These are phyloP conservation scores for Diaporthe capsici DNA, from an alignment of 2,329 filamentous ascomycete species.

Conservation along the genomic window DNA sequence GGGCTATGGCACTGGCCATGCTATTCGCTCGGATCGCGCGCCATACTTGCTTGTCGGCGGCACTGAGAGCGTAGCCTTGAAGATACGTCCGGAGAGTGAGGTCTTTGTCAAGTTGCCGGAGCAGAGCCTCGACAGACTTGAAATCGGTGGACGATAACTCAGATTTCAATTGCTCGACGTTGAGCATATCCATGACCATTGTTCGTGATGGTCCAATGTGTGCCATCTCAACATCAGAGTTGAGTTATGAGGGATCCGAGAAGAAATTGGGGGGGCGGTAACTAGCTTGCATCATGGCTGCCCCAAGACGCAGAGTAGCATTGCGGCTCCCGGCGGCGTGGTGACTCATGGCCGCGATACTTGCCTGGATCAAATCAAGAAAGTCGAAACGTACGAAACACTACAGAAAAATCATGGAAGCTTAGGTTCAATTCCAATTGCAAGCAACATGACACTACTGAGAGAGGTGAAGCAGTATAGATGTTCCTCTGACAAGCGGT, in stretches of 20 bases:
- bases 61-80: conserved; percentile 82
- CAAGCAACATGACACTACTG: background rate
- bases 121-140: conserved; percentile 82
- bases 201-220: background rate
- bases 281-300: too few species aligned
- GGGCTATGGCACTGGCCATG: conserved; percentile 84
- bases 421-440: background rate
- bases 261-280: too few species aligned
- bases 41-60: conserved; percentile 87
- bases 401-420: background rate
- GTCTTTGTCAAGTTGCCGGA: conserved; percentile 87
- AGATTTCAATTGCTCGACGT: background rate
- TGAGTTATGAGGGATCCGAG: too few species aligned
- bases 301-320: background rate
- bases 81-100: conserved; percentile 89
- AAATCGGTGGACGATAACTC: conserved; percentile 73
- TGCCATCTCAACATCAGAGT: background rate
- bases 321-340: background rate
- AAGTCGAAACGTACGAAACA: background rate
- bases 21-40: conserved; percentile 85
- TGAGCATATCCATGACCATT: background rate
- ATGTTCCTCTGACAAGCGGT: too few species aligned
- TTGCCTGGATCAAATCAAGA: background rate
- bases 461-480: background rate
- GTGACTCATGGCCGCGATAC: background rate